Percentiles rank a stretch among this genome's conserved stretches.
Evolutionary conservation across 257 asterid species (phyloP).

Genomic region (Nicotiana benthamiana): DNA sequence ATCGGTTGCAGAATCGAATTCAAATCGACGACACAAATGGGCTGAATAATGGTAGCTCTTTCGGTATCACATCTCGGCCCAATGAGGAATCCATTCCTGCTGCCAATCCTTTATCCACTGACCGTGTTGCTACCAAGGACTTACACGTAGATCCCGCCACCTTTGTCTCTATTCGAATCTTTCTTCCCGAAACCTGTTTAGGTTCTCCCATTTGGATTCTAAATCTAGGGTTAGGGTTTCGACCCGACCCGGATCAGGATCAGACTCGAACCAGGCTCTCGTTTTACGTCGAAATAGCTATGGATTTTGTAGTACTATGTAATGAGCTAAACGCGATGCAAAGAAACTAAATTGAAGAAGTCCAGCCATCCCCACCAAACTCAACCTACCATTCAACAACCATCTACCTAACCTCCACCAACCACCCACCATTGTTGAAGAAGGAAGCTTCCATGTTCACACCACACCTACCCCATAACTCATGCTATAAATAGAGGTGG

Average conservation of each 20-base stretch:
- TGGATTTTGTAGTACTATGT: slow-evolving; percentile 23
- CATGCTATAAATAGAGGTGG: too few species aligned
- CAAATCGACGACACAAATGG: slow-evolving; percentile 23
- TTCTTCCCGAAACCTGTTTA: slow-evolving; percentile 76
- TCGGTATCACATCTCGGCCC: slow-evolving; percentile 90
- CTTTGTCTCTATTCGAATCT: slow-evolving; percentile 63
- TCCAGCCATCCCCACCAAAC: too few species aligned
- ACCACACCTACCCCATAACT: too few species aligned
- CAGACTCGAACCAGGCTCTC: slow-evolving; percentile 13
- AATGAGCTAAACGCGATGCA: too few species aligned
- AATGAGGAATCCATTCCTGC: slow-evolving; percentile 63
- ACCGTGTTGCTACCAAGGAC: slow-evolving; percentile 92
- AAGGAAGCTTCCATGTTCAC: too few species aligned
- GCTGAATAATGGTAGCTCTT: slow-evolving; percentile 23
- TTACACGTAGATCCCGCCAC: slow-evolving; percentile 73
- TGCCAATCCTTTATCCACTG: slow-evolving; percentile 72
- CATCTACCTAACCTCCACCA: too few species aligned
- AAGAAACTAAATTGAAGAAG: too few species aligned
- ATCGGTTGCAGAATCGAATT: slow-evolving; percentile 75
- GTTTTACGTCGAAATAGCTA: slow-evolving; percentile 44
- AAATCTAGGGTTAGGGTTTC: slow-evolving; percentile 9
- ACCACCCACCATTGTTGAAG: too few species aligned
- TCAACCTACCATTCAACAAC: too few species aligned
- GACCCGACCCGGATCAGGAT: slow-evolving; percentile 11
- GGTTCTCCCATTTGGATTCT: slow-evolving; percentile 22